Evolutionary conservation across 208 protist genomes (phyloP), one percentile per base, ranked within the genome.

Genomic region (Novymonas esmeraldas): DNA sequence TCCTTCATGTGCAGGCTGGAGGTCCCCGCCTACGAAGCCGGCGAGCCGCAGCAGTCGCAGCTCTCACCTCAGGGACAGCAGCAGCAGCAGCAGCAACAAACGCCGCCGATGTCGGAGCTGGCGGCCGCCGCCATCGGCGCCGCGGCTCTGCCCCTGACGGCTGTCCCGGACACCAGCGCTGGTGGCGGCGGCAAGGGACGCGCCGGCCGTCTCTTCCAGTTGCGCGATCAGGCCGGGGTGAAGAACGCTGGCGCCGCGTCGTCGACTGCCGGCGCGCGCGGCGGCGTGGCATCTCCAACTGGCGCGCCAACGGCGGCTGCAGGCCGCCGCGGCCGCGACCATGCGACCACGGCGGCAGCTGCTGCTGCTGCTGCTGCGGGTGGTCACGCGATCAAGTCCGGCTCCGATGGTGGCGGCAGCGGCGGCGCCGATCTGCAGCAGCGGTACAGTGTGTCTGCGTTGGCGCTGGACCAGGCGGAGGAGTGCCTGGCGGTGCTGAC

Each of bases 391-490:
- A n/a, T n/a, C n/a, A n/a, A n/a, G n/a, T n/a, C n/a, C n/a, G 44
- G 33, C 59, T n/a, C 11, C 22, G 41, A 64, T 33, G 18, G 24
- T 10, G 59, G 18, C 38, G 59, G 33, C 41, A 20, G 22, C 20
- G 31, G 29, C 31, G 73, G 71, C 22, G 20, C 42, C 24, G 50
- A 48, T 33, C 41, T 48, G 16, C 44, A 51, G 18, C 33, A 51
- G 18, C 33, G 65, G 49, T 34, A 51, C 41, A 63, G 39, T 56
- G 77, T 95, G 14, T 62, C 78, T 6, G 70, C 67, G 55, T 33
- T 95, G 46, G 81, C 85, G 26, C 76, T 95, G 46, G 81, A 95
- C 65, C 74, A 90, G 54, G 58, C 73, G 11, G 89, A 92, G 65
- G 79, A 90, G 61, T 81, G 69, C 9, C 73, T 95, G 46, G 89